These are phyloP conservation scores for Leccinellum albellum DNA, from an alignment of 768 basidiomycete genomes.

Conservation along the genomic window DNA sequence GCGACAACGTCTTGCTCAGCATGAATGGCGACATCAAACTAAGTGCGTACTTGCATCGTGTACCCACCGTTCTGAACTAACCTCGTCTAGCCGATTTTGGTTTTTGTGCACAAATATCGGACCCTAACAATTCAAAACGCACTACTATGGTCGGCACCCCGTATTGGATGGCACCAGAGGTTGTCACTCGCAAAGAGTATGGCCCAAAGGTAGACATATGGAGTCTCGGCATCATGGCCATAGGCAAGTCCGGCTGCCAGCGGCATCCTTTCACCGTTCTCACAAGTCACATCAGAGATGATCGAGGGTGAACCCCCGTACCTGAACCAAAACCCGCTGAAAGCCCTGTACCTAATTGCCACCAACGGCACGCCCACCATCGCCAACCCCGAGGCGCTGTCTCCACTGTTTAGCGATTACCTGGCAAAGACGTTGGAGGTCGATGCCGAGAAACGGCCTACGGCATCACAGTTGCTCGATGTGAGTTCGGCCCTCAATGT, in stretches of 20 bases:
- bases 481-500: constrained; percentile 38
- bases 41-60: constrained; percentile 59
- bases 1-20: constrained; percentile 91
- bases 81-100: constrained; percentile 82
- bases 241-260: constrained; percentile 51
- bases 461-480: constrained; percentile 73
- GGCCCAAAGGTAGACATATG: constrained; percentile 99
- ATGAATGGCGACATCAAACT: constrained; percentile 96
- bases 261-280: constrained; percentile 3
- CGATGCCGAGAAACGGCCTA: constrained; percentile 90
- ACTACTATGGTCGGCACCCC: constrained; percentile 99
- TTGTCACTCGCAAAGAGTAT: constrained; percentile 96
- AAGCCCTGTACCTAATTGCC: constrained; percentile 95
- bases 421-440: constrained; percentile 87
- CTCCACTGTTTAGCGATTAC: constrained; percentile 83
- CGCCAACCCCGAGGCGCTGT: constrained; percentile 80
- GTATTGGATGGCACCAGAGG: constrained; percentile 99
- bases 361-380: constrained; percentile 98
- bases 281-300: constrained; percentile 62
- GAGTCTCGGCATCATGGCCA: constrained; percentile 95
- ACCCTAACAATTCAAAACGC: constrained; percentile 83
- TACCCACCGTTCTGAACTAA: neutral
- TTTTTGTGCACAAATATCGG: constrained; percentile 96
- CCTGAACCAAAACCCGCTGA: constrained; percentile 92
- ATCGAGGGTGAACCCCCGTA: constrained; percentile 98